Evolutionary conservation across 1,139 yeast species (phyloP).

Genomic region (Yamadazyma songkhlaensis): DNA sequence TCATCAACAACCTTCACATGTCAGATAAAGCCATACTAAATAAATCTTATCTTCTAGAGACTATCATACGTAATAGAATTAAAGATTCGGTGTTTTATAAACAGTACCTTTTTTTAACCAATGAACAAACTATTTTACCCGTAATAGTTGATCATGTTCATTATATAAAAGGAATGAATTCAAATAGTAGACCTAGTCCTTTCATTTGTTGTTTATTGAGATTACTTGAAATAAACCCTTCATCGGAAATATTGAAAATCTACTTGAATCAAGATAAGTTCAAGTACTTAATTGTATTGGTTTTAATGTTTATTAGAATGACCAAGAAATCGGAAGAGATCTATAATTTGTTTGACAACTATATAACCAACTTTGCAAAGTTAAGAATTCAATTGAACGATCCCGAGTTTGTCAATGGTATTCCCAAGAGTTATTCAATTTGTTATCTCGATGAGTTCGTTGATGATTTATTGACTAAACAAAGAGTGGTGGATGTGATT

Average conservation of each 20-base stretch:
- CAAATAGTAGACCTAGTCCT: slow-evolving; percentile 52
- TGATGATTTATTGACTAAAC: slow-evolving; percentile 48
- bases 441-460: slow-evolving; percentile 59
- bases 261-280: slow-evolving; percentile 52
- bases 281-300: slow-evolving; percentile 64
- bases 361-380: slow-evolving; percentile 54
- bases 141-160: slow-evolving; percentile 35
- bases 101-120: slow-evolving; percentile 56
- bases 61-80: slow-evolving; percentile 65
- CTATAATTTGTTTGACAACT: slow-evolving; percentile 50
- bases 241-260: slow-evolving; percentile 47
- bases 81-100: slow-evolving; percentile 70
- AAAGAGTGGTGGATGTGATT: slow-evolving; percentile 56
- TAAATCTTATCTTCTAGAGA: slow-evolving; percentile 58
- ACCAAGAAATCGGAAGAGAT: slow-evolving; percentile 44
- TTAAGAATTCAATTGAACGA: slow-evolving; percentile 24
- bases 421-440: slow-evolving; percentile 28
- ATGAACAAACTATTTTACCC: slow-evolving; percentile 47
- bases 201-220: slow-evolving; percentile 65
- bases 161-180: slow-evolving; percentile 49
- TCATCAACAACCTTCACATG: not conserved
- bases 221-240: slow-evolving; percentile 62
- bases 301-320: slow-evolving; percentile 57
- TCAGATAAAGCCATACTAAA: slow-evolving; percentile 23
- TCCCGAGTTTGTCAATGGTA: slow-evolving; percentile 27